Base-by-base conservation (phyloP, 495 filamentous ascomycete genomes). In the Jackrogersella multiformis region DNA sequence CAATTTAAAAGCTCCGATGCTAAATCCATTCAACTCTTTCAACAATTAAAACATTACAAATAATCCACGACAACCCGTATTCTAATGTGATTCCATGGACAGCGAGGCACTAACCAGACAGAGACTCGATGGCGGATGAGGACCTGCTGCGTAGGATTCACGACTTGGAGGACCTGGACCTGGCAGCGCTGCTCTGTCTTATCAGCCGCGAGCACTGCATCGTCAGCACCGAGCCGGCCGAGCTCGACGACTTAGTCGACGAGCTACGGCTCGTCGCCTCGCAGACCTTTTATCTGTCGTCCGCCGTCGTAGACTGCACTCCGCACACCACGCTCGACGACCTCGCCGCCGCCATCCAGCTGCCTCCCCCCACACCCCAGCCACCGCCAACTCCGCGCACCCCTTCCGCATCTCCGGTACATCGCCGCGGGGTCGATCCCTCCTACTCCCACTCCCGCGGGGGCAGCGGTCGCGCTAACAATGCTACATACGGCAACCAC, bases 141-240 rank as follows among this genome's bases (percentile, higher is more conserved):
- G 74, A 73, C 39, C 79, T 94, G 44, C 77, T 86, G 54, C 81
- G 86, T 20, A 86, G 88, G 75, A 81, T 93, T 54, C 89, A 90
- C 74, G 81, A 84, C 45, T 81, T 98, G 39, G 92, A 90, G 56
- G 95, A 97, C 77, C 83, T 97, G 45, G 94, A 97, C 77, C 86
- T 99, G 39, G 95, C 95, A 23, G 78, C 89, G 10, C 83, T 97
- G 18, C 82, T 97, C 49, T 94, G 88, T 69, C 85, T 97, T 26
- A 81, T 90, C 56, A 86, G 89, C 21, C 85, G 87, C 56, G 89
- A 95, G 77, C 94, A 98, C 73, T 97, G 92, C 76, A 87, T 97
- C 60, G 87, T 98, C 71, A 88, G 90, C 76, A 90, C 90, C 38
- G 87, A 89, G 8, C 76, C 80, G 20, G 78, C 84, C 28, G 80